phyloP scores from a whole-genome alignment of 2,329 filamentous ascomycete species.

The Sclerotiophoma versabilis region DNA sequence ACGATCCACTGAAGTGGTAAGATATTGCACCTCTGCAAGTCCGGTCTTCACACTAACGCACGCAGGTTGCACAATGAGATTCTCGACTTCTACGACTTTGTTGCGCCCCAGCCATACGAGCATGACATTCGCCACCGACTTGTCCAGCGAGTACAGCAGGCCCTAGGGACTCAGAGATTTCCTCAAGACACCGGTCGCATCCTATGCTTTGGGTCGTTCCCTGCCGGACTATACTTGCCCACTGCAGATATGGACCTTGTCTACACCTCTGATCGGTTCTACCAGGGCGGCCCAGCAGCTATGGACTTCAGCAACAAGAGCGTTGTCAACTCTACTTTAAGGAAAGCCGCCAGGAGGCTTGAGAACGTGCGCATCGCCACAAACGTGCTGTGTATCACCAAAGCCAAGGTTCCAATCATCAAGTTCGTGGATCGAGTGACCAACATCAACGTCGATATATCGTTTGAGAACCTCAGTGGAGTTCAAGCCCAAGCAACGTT shows the following conservation, averaged over 20 bases:
- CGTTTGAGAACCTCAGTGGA: slow-evolving; percentile 90
- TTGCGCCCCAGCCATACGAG: slow-evolving; percentile 79
- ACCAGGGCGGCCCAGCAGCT: slow-evolving; percentile 57
- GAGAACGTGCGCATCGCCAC: slow-evolving; percentile 61
- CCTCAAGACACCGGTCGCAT: slow-evolving; percentile 62
- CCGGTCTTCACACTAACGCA: background rate
- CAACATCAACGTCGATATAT: slow-evolving; percentile 86
- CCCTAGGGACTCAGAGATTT: slow-evolving; percentile 55
- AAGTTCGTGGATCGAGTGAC: slow-evolving; percentile 86
- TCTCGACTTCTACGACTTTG: slow-evolving; percentile 84
- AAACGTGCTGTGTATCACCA: slow-evolving; percentile 69
- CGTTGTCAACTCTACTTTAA: slow-evolving; percentile 64
- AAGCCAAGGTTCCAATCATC: slow-evolving; percentile 87
- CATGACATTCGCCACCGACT: slow-evolving; percentile 75
- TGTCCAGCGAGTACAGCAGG: slow-evolving; percentile 69
- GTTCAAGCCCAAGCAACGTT: slow-evolving; percentile 83
- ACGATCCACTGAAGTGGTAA: slow-evolving; percentile 61
- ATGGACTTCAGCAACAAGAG: slow-evolving; percentile 46
- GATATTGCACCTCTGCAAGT: background rate
- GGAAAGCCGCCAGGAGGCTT: slow-evolving; percentile 69
- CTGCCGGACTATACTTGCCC: slow-evolving; percentile 76
- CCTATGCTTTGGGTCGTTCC: slow-evolving; percentile 89
- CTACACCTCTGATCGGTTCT: slow-evolving; percentile 70
- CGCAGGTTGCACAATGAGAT: slow-evolving; percentile 86
- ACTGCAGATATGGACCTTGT: slow-evolving; percentile 95